These are phyloP conservation scores for Camellia japonica DNA, from an alignment of 148 eudicot species.

Conservation along the genomic window DNA sequence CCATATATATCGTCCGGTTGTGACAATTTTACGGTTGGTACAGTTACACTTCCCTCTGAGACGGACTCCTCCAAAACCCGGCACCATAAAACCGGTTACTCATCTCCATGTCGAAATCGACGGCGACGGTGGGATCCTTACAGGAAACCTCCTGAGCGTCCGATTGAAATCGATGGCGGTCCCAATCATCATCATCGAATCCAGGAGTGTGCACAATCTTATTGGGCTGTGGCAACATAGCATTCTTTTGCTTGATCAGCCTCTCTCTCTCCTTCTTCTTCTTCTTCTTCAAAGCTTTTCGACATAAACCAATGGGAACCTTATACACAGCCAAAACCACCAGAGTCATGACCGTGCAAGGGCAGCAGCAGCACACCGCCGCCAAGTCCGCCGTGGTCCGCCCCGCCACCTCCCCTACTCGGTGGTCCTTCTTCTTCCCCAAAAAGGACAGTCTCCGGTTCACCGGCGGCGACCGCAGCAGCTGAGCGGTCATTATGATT, in stretches of 20 bases:
- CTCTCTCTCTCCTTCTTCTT: conserved; percentile 14
- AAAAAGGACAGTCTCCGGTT: neutral
- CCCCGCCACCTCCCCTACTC: conserved; percentile 69
- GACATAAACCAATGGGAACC: conserved; percentile 46
- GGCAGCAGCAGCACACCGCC: conserved; percentile 75
- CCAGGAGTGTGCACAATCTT: neutral
- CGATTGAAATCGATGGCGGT: conserved; percentile 6
- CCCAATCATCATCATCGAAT: conserved; percentile 35
- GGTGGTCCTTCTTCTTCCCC: neutral
- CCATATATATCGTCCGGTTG: neutral
- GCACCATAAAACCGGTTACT: conserved; percentile 56
- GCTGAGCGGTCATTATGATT: too few species aligned
- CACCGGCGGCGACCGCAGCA: neutral
- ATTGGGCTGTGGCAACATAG: neutral
- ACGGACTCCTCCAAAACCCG: conserved; percentile 76
- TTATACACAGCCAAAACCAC: conserved; percentile 47
- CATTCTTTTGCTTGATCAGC: conserved; percentile 24
- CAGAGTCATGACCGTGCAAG: conserved; percentile 46
- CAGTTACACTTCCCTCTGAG: conserved; percentile 20
- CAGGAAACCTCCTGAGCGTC: conserved; percentile 24
- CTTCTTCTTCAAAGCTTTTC: conserved; percentile 34
- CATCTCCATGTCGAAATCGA: conserved; percentile 31
- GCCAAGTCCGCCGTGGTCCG: conserved; percentile 71
- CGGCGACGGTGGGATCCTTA: conserved; percentile 30
- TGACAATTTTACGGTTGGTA: neutral